A percentile compares a stretch with the other conserved stretches of the same genome.
phyloP scores from a whole-genome alignment of 1,284 basidiomycete species.

The Cryptococcus sp. region DNA sequence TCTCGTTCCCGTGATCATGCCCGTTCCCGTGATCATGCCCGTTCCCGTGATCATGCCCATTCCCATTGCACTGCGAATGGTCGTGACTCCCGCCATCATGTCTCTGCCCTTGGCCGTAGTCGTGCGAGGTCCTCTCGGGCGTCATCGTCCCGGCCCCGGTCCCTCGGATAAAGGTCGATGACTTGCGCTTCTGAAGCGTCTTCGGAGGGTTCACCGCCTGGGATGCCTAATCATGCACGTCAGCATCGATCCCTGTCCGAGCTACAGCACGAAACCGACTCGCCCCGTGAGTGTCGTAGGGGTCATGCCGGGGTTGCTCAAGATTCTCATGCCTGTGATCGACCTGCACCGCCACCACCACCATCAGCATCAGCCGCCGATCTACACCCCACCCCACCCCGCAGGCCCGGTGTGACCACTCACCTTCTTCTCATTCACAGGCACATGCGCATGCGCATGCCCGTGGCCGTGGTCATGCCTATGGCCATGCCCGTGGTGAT shows the following conservation, averaged over 20 bases:
- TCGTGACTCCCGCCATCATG: slow-evolving; percentile 24
- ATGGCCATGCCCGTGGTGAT: slow-evolving; percentile 62
- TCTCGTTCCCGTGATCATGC: slow-evolving; percentile 24
- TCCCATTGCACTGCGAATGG: slow-evolving; percentile 38
- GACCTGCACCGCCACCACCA: not conserved
- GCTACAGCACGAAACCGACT: not conserved
- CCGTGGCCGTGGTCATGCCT: slow-evolving; percentile 52
- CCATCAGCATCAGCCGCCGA: not conserved
- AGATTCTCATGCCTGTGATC: slow-evolving; percentile 13
- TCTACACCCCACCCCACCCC: not conserved
- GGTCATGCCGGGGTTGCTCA: slow-evolving; percentile 2
- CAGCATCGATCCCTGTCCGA: not conserved
- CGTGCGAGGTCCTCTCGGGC: not conserved
- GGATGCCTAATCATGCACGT: not conserved
- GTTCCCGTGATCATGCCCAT: slow-evolving; percentile 24
- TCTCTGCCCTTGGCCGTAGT: slow-evolving; percentile 12
- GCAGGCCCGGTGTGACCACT: not conserved
- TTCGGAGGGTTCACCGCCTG: not conserved
- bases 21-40: slow-evolving; percentile 44
- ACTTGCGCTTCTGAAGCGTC: slow-evolving; percentile 6
- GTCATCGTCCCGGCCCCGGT: too few species aligned
- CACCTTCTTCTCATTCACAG: slow-evolving; percentile 28
- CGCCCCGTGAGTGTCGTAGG: slow-evolving; percentile 7
- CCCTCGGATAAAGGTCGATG: slow-evolving; percentile 6
- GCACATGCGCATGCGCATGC: slow-evolving; percentile 14